Conservation (phyloP, 1,284 basidiomycete species). For the Cutaneotrichosporon sp. region DNA sequence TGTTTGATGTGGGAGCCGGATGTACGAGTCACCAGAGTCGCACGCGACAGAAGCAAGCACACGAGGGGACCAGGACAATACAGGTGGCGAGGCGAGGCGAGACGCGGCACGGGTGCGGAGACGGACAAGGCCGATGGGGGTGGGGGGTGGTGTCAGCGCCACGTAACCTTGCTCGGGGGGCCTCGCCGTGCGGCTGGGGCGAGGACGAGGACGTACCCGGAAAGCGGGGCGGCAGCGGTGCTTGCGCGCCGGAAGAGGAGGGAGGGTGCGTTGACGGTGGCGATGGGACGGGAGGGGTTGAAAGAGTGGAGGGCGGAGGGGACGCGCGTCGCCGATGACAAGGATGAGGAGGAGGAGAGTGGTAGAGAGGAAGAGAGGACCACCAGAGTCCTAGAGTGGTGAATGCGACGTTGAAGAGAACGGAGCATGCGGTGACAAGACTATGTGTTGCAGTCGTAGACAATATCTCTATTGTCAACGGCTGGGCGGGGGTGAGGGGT, state of each 20-base stretch:
- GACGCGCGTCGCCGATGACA: neutral
- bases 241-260: neutral
- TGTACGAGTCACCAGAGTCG: neutral
- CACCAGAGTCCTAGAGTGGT: conserved; percentile 3
- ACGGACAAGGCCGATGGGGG: neutral
- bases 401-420: neutral
- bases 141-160: neutral
- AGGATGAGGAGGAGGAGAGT: too few relatives aligned
- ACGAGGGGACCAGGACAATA: too few relatives aligned
- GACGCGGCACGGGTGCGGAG: too few relatives aligned
- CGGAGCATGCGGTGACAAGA: conserved; percentile 8
- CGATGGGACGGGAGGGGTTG: neutral
- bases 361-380: too few relatives aligned
- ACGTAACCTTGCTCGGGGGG: neutral
- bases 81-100: too few relatives aligned
- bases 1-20: neutral
- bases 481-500: neutral
- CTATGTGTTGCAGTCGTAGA: neutral
- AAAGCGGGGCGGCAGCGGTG: conserved; percentile 1
- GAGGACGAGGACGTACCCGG: neutral
- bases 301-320: neutral
- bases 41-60: neutral
- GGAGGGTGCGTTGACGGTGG: neutral
- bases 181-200: neutral
- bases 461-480: neutral